A percentile compares a stretch with the other conserved stretches of the same genome.
Evolutionary conservation across 805 yeast genomes (phyloP).

Genomic region (Kluyveromyces lactis): DNA sequence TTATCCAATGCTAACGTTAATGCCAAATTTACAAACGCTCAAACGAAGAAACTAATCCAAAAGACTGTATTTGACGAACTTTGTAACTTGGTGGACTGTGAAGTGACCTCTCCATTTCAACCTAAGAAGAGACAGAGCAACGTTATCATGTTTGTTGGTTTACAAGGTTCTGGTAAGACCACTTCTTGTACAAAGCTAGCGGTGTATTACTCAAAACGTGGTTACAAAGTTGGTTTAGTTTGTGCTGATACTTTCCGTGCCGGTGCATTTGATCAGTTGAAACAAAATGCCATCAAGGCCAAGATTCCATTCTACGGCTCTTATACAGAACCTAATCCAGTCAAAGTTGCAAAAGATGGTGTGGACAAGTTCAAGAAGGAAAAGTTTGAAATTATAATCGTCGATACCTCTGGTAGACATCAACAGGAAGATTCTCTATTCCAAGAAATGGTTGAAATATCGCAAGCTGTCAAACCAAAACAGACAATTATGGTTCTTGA

Average conservation of each 20-base stretch:
- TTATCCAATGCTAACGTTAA: slow-evolving; percentile 42
- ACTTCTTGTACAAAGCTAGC: slow-evolving; percentile 96
- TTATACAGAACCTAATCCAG: slow-evolving; percentile 93
- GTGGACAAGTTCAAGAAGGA: slow-evolving; percentile 85
- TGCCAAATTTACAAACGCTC: slow-evolving; percentile 28
- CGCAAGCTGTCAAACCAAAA: slow-evolving; percentile 80
- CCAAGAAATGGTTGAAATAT: slow-evolving; percentile 90
- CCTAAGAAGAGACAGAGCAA: slow-evolving; percentile 77
- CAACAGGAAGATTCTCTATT: slow-evolving; percentile 88
- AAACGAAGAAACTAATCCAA: slow-evolving; percentile 74
- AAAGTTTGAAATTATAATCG: slow-evolving; percentile 86
- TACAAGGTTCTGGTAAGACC: slow-evolving; percentile 98
- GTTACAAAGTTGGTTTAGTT: slow-evolving; percentile 90
- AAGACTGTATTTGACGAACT: slow-evolving; percentile 93
- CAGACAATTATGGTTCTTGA: slow-evolving; percentile 97
- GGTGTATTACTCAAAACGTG: slow-evolving; percentile 85
- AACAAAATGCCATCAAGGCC: slow-evolving; percentile 94
- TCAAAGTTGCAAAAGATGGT: slow-evolving; percentile 83
- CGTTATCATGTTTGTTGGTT: slow-evolving; percentile 94
- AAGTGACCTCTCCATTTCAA: slow-evolving; percentile 45
- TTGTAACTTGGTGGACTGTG: slow-evolving; percentile 73
- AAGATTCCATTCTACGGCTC: slow-evolving; percentile 92
- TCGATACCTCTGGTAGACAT: slow-evolving; percentile 97
- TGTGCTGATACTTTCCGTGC: slow-evolving; percentile 99
- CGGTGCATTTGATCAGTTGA: slow-evolving; percentile 97